Evolutionary conservation across 1,139 yeast genomes (phyloP), one percentile per base, ranked within the genome.

Genomic region (Tardiomyces digboiensis): DNA sequence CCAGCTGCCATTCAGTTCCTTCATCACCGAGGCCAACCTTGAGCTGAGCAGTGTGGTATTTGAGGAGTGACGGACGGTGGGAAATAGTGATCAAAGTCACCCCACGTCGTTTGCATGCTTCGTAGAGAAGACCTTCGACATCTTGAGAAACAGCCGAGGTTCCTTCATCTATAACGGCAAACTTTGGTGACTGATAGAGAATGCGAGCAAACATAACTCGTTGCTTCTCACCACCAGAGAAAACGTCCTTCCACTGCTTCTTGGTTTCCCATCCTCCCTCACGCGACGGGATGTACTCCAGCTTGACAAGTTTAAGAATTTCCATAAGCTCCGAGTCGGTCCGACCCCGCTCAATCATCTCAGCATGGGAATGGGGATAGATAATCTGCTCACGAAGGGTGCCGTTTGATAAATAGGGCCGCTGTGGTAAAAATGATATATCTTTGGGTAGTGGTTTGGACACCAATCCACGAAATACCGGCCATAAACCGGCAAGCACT

Each of bases 221-320:
- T 68, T 89, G 97, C 66, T 87, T 83, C 61, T 89, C 97, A 44
- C 97, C 97, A 16, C 97, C 97, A 63, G 94, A 82, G 54, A 89
- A 75, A 16, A 89, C 86, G 60, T 84, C 95, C 58, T 82, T 82
- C 97, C 97, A 89, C 54, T 82, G 88, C 52, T 82, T 82, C 45
- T 66, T 67, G 33, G 76, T 77, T 47, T 76, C 76, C 68, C 77
- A 76, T 14, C 72, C 71, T 7, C 84, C 83, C 57, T 78, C 82
- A 50, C 83, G 71, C 43, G 70, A 67, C 43, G 87, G 72, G 42
- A 89, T 69, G 60, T 89, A 87, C 42, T 84, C 95, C 49, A 89
- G 70, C 52, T 82, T 82, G 39, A 88, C 97, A 57, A 81, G 82
- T 46, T 76, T 70, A 52, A 89, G 71, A 44, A 86, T 80, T 50